These are phyloP conservation scores for Pythium biforme DNA, from an alignment of 352 stramenopile species.

Conservation along the genomic window DNA sequence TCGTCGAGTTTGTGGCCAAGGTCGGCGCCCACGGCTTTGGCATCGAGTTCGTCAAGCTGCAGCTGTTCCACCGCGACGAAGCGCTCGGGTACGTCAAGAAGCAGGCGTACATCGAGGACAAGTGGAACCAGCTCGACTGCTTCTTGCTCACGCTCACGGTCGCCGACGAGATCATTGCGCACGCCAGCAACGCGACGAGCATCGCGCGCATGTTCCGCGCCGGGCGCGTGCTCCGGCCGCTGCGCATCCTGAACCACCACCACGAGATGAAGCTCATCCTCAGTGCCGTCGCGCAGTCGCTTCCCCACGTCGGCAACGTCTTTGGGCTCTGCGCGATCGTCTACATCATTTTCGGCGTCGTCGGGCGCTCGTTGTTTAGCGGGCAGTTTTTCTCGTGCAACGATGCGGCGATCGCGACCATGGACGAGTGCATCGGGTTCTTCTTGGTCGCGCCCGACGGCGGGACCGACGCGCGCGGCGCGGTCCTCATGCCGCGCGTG, in stretches of 20 bases:
- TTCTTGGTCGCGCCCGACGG: slow-evolving; percentile 50
- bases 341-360: slow-evolving; percentile 76
- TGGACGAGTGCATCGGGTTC: slow-evolving; percentile 56
- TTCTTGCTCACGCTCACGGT: slow-evolving; percentile 54
- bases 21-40: slow-evolving; percentile 54
- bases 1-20: slow-evolving; percentile 64
- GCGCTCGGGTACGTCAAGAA: slow-evolving; percentile 56
- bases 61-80: slow-evolving; percentile 64
- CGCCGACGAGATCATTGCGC: slow-evolving; percentile 55
- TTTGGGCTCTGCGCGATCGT: slow-evolving; percentile 70
- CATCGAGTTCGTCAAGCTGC: slow-evolving; percentile 55
- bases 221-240: slow-evolving; percentile 56
- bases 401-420: slow-evolving; percentile 35
- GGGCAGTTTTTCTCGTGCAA: slow-evolving; percentile 72
- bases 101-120: slow-evolving; percentile 75
- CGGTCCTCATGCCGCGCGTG: slow-evolving; percentile 54
- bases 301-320: slow-evolving; percentile 73
- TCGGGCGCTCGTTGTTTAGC: slow-evolving; percentile 66
- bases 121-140: slow-evolving; percentile 77
- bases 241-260: slow-evolving; percentile 78
- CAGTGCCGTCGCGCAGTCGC: slow-evolving; percentile 60
- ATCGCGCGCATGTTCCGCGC: slow-evolving; percentile 63
- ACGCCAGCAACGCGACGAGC: slow-evolving; percentile 37
- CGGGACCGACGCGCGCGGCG: slow-evolving; percentile 33
- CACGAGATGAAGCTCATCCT: slow-evolving; percentile 78